Evolutionary conservation across 1,284 basidiomycete genomes (phyloP).

Genomic region (Xerocomus minutiporus): DNA sequence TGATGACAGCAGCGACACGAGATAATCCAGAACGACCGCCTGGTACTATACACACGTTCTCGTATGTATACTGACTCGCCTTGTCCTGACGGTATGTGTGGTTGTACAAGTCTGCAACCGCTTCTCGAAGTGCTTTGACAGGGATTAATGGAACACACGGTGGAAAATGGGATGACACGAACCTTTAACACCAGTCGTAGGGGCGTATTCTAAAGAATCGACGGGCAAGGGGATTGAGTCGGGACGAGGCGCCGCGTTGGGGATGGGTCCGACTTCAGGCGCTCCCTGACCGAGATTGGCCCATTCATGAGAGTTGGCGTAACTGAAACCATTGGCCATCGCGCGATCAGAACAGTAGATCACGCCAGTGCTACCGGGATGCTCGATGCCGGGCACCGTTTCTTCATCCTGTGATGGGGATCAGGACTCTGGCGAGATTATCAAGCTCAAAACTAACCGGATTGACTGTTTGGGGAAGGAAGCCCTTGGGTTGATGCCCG

Average conservation of each 20-base stretch:
- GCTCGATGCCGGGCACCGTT: slow-evolving; percentile 77
- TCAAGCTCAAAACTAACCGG: slow-evolving; percentile 42
- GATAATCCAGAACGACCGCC: slow-evolving; percentile 87
- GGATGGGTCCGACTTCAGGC: slow-evolving; percentile 83
- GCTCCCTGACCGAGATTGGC: slow-evolving; percentile 84
- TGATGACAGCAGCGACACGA: slow-evolving; percentile 86
- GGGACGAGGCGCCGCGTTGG: slow-evolving; percentile 66
- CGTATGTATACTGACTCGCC: slow-evolving; percentile 78
- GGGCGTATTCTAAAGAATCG: slow-evolving; percentile 88
- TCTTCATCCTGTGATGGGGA: slow-evolving; percentile 59
- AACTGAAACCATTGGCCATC: slow-evolving; percentile 85
- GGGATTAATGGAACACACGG: background rate
- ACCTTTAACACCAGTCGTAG: slow-evolving; percentile 89
- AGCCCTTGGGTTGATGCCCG: slow-evolving; percentile 61
- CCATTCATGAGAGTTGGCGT: slow-evolving; percentile 76
- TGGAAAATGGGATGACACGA: slow-evolving; percentile 18
- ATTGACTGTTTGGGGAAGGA: slow-evolving; percentile 64
- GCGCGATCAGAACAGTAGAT: slow-evolving; percentile 89
- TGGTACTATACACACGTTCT: slow-evolving; percentile 90
- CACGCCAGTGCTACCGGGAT: slow-evolving; percentile 71
- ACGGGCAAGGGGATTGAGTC: slow-evolving; percentile 57
- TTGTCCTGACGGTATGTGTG: slow-evolving; percentile 79
- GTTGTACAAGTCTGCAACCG: slow-evolving; percentile 86
- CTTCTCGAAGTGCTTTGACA: slow-evolving; percentile 51
- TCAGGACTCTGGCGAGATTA: background rate